A percentile compares a stretch with the other conserved stretches of the same genome.
Conservation (phyloP, 208 protist genomes). For the Trypanosoma mega region DNA sequence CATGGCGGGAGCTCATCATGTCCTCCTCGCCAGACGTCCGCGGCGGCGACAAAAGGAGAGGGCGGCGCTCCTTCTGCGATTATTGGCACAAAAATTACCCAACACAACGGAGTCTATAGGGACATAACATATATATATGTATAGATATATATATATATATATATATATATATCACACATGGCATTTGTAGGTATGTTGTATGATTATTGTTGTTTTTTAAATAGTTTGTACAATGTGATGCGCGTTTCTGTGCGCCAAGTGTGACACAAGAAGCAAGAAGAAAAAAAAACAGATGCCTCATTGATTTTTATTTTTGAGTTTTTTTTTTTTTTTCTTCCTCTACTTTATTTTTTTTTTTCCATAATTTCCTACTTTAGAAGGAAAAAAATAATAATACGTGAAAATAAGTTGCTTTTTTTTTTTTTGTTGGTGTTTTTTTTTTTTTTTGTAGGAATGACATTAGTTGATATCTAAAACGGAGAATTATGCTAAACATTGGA, state of each 20-base stretch:
- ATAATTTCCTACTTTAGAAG: not conserved
- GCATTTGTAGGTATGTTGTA: no score
- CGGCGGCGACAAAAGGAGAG: slow-evolving; percentile 33
- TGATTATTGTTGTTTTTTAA: no score
- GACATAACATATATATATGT: not conserved
- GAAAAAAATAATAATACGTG: not conserved
- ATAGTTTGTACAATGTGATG: no score
- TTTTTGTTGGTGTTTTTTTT: not conserved
- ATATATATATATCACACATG: not conserved
- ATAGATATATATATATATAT: not conserved
- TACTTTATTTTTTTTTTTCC: not conserved
- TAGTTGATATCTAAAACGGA: no score
- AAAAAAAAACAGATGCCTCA: not conserved
- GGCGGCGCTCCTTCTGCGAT: slow-evolving; percentile 45
- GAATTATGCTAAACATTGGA: no score
- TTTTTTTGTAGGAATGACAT: no score
- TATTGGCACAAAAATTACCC: slow-evolving; percentile 26
- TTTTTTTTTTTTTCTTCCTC: no score
- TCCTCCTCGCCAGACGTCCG: slow-evolving; percentile 60
- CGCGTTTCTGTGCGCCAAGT: no score
- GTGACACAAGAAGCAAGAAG: not conserved
- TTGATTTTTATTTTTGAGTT: not conserved
- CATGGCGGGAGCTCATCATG: slow-evolving; percentile 67
- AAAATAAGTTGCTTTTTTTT: not conserved
- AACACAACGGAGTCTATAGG: not conserved